A percentile compares a stretch with the other conserved stretches of the same genome.
These are phyloP conservation scores for Metarhizium anisopliae DNA, from an alignment of 2,329 filamentous ascomycete genomes.

Conservation along the genomic window DNA sequence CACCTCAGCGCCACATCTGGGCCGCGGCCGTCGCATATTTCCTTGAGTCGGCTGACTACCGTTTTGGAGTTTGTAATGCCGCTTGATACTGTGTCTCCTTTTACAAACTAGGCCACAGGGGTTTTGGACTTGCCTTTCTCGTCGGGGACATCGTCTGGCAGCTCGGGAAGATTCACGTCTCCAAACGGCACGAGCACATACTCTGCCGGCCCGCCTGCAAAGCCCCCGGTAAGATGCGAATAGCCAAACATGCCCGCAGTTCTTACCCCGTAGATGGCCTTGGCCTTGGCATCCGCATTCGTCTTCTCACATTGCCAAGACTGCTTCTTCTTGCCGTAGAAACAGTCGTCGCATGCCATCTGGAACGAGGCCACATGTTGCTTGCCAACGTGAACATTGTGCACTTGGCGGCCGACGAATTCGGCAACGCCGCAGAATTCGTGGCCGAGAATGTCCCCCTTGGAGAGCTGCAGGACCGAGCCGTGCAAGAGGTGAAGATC, in stretches of 20 bases:
- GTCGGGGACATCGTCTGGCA: constrained; percentile 72
- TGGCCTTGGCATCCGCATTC: constrained; percentile 61
- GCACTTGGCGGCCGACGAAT: constrained; percentile 45
- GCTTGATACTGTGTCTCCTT: constrained; percentile 42
- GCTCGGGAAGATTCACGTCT: constrained; percentile 70
- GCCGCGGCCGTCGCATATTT: too few relatives aligned
- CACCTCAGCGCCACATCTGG: constrained; percentile 62
- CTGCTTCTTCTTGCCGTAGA: constrained; percentile 69
- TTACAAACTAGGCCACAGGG: constrained; percentile 8
- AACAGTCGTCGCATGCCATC: constrained; percentile 66
- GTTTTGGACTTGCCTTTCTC: constrained; percentile 50
- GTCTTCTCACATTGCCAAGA: constrained; percentile 75
- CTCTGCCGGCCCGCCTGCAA: constrained; percentile 80
- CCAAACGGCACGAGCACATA: constrained; percentile 75
- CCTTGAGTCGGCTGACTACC: too few relatives aligned
- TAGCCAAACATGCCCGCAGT: constrained; percentile 70
- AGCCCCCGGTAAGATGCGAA: constrained; percentile 75
- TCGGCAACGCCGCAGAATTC: constrained; percentile 51
- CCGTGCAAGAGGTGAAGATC: constrained; percentile 51
- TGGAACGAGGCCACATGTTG: constrained; percentile 82
- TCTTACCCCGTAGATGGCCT: constrained; percentile 69
- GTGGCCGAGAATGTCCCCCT: constrained; percentile 59
- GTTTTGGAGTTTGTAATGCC: too few relatives aligned
- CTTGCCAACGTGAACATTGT: constrained; percentile 47
- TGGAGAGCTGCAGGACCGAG: constrained; percentile 46